Evolutionary conservation across 192 early-diverging fungal genomes (phyloP), one percentile per base, ranked within the genome.

Genomic region (Coemansia sp.): DNA sequence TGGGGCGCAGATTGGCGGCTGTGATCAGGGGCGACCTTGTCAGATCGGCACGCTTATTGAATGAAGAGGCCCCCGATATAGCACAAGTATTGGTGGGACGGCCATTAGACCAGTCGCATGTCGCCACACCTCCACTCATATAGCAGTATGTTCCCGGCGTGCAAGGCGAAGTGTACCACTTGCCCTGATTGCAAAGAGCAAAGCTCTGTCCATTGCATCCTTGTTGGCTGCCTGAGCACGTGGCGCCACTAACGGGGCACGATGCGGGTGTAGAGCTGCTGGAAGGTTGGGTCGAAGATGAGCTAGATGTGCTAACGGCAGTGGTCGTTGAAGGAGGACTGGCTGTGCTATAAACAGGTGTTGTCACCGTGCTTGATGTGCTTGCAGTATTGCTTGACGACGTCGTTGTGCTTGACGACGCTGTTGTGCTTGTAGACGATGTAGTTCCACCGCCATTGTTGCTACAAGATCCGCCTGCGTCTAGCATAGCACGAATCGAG

Each of bases 121-220:
- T 73, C 1, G 78, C 78, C 1, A 41, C 66, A 25, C 36, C 51
- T 11, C 74, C 68, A 39, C 48, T 83, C 29, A 79, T 51, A 37
- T 76, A 70, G 67, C 86, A 87, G 29, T 69, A 68, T 12, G 82
- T 83, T 19, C 85, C 84, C 4, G 75, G 31, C 3, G 77, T 73
- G 50, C 86, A 87, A 9, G 74, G 11, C 23, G 67, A 57, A 3
- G 80, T 53, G 17, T 74, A 70, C 86, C 86, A 87, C 9, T 31
- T 23, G 11, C 84, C 84, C n/a, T 75, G 61, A 27, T 76, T 55
- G 66, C 87, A 88, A 14, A 84, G 42, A 14, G 77, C 87, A 73
- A 74, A 85, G 11, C 62, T 66, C 17, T 62, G 62, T 27, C 84
- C 78, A 27, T 62, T 72, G 66, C 87, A 88, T 0, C 71, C 78